Percentiles rank a stretch among this genome's conserved stretches.
Evolutionary conservation across 805 yeast species (phyloP).

Genomic region (Lipomyces yamadae): DNA sequence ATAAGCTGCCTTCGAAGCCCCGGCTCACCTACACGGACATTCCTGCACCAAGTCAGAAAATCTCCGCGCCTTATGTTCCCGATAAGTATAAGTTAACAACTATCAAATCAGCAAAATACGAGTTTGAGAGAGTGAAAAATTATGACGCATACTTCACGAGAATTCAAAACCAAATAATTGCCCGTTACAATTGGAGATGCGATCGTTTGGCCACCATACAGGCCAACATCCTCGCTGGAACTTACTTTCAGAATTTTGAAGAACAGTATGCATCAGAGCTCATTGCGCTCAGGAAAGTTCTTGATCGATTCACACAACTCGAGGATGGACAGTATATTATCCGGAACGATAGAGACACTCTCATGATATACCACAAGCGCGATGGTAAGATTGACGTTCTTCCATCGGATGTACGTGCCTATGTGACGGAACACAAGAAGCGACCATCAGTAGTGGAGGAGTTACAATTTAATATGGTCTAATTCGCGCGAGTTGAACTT

Average conservation of each 20-base stretch:
- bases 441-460: background rate
- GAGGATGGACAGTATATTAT: constrained; percentile 16
- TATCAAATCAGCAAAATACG: background rate
- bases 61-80: background rate
- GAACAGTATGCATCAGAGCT: background rate
- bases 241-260: background rate
- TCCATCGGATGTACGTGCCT: constrained; percentile 5
- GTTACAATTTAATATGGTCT: background rate
- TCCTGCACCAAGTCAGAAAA: background rate
- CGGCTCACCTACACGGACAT: background rate
- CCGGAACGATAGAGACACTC: constrained; percentile 1
- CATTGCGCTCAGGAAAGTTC: background rate
- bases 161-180: background rate
- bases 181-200: background rate
- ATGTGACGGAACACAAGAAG: background rate
- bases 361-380: constrained; percentile 5
- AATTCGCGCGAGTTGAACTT: background rate
- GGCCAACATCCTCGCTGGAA: background rate
- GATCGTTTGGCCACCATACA: background rate
- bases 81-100: background rate
- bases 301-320: constrained; percentile 2
- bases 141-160: background rate
- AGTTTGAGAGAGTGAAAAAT: background rate
- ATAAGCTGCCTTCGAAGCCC: background rate
- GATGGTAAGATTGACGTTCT: constrained; percentile 4